Evolutionary conservation across 208 protist genomes (phyloP), one percentile per base, ranked within the genome.

Genomic region (Hexamita inflata): DNA sequence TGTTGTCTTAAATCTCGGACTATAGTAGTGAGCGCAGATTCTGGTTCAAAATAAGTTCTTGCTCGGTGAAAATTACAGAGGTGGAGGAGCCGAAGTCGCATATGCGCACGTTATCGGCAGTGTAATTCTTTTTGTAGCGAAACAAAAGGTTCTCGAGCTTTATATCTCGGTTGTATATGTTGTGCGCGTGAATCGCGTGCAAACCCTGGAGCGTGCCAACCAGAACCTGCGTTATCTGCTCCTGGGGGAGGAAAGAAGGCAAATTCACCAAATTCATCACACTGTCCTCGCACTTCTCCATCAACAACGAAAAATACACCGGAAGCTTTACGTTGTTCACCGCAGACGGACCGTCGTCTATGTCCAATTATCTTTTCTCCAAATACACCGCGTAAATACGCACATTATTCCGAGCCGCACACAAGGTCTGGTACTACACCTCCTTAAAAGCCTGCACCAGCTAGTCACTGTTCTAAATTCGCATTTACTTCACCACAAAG

Each of bases 71-170:
- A n/a, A 15, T 4, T 15, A 49, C 9, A 32, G 2, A 45, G 2
- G 64, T 57, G 32, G 34, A 4, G 32, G 64, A 70, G n/a, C 64
- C 64, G 38, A 70, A 70, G 35, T 70, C 64, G 38, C 64, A 70
- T 2, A 70, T 29, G 4, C 35, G 2, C 7, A 70, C 30, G 9
- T 42, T 7, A 9, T 45, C 64, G 15, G 60, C 60, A 15, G 15
- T 13, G n/a, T n/a, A n/a, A n/a, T n/a, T n/a, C n/a, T n/a, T n/a
- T n/a, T n/a, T n/a, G n/a, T n/a, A n/a, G n/a, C n/a, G n/a, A n/a
- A 70, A 15, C 11, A 70, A 34, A 7, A 70, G 4, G 38, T 70
- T 70, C 38, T 70, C 64, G n/a, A 70, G 38, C 64, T 70, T 70
- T 11, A 45, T 11, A n/a, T 70, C 64, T 7, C 64, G 64, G n/a